Evolutionary conservation across 495 filamentous ascomycete genomes (phyloP), one percentile per base, ranked within the genome.

Genomic region (Aspergillus heteromorphus): DNA sequence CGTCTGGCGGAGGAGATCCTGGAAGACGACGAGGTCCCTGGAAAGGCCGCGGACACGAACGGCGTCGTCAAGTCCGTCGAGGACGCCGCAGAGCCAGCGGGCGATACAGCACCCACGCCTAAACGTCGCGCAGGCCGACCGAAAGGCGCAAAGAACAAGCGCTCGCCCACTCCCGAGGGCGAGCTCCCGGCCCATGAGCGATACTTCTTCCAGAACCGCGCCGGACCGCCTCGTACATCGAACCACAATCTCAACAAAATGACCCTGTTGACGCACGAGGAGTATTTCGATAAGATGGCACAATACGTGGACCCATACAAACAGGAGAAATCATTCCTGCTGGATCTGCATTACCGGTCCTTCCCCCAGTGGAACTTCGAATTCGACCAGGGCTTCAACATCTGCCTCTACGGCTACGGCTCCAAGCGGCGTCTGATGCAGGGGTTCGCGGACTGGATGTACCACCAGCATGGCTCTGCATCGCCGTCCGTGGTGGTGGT

Each of bases 281-380:
- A 96, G 60, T 97, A 93, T 69, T 95, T 93, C 62, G 79, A 83
- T 31, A 66, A 88, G 34, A 73, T 89, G 19, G 79, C 79, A 14
- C 73, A 82, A 25, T 85, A 87, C 58, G 61, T 77, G 51, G 87
- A 95, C 59, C 84, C 84, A 0, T 93, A 95, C 65, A 73, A 73
- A 25, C 69, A 79, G n/a, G 87, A 91, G 48, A 80, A 86, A 58
- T 71, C 81, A 16, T 85, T 86, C 52, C 77, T 98, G 23, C 75
- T 85, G 51, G 79, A 85, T 17, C 73, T 95, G 19, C 92, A 97
- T 65, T 77, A 80, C 40, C 82, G 86, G 38, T 88, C 86, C 14
- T 97, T 96, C 65, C 79, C 85, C 11, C 93, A 97, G 65, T 98
- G 93, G 93, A 70, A 77, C 14, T 98, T 97, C 61, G 95, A 98